Evolutionary conservation across 1,284 basidiomycete genomes (phyloP), one percentile per base, ranked within the genome.

Genomic region (Acaromyces ingoldii): DNA sequence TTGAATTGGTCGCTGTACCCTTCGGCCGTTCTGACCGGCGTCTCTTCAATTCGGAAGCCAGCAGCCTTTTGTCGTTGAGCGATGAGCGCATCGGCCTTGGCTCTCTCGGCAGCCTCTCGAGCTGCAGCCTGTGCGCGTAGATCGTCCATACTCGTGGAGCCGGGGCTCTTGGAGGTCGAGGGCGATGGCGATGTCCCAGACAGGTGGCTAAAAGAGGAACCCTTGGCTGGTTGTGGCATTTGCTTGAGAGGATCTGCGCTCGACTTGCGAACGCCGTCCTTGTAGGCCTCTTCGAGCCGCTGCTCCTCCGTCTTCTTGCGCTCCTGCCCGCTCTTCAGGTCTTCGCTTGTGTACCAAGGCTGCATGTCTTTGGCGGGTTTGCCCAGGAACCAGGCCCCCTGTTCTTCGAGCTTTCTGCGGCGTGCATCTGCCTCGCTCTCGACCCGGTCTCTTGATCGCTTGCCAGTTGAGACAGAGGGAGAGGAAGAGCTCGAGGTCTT

Each of bases 221-320:
- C n/a, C n/a, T n/a, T n/a, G n/a, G n/a, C n/a, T n/a, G n/a, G n/a
- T n/a, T n/a, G 21, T 19, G 25, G 31, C 60, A 74, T 69, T 0
- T 54, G 49, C 37, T 58, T 61, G 38, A 72, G 55, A 1, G 71
- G 70, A 26, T 74, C 71, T 49, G 64, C 50, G 29, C 40, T 49
- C 34, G 53, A 54, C 43, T 72, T 72, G 48, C 25, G n/a, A 2
- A 34, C 26, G 2, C 49, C 49, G 26, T 72, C 67, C 19, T 58
- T 60, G 53, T 59, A 63, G 1, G 62, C 57, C 28, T 58, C 65
- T 30, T 67, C 54, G 19, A 63, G 57, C 9, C 43, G 50, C 33
- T 72, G 60, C 13, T 72, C 63, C 5, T 57, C 49, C 2, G 59
- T 51, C 49, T 62, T 70, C 7, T 52, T 49, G 21, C 50, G 28